Evolutionary conservation across 2,329 filamentous ascomycete genomes (phyloP), one percentile per base, ranked within the genome.

Genomic region (Pseudocercospora crystallina): DNA sequence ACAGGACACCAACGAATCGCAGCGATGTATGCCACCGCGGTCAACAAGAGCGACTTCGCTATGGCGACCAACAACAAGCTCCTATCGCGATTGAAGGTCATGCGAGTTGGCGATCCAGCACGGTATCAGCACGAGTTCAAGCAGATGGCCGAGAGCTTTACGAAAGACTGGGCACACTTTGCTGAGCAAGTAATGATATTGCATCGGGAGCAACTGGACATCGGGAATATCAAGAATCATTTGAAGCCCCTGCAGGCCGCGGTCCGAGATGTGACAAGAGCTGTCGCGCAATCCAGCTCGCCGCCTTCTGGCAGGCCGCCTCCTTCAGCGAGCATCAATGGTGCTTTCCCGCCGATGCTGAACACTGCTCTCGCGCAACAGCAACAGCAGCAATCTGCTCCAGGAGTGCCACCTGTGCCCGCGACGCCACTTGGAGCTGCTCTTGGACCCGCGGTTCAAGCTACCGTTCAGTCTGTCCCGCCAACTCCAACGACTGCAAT

Each of bases 361-460:
- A 63, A 65, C 47, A 60, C 57, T 12, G 51, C 55, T n/a, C 49
- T 62, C 44, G 54, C 61, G 13, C 58, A 54, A 36, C 45, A 48
- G 11, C 43, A 39, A 12, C n/a, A 36, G 2, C 20, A 26, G 7
- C 20, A 26, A 7, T 26, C 20, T 26, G 41, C 41, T 12, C 31
- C 43, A 12, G 44, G 45, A 5, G 76, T 78, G 15, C 73, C 80
- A 8, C 76, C 80, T 9, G 73, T 90, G 33, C 90, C 91, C 8
- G 90, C 94, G 63, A 96, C 91, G 1, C 91, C 92, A 7, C 80
- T 96, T 55, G 94, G 89, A 61, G 91, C 90, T 12, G 91, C 91
- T 1, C 77, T 96, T 5, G 92, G 91, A 0, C 90, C 91, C 5
- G 91, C 91, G 14, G 89, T 90, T 47, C 90, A 95, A 70, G 90